Conservation (phyloP, 2,329 filamentous ascomycete species). For the Xylariaceae sp. region DNA sequence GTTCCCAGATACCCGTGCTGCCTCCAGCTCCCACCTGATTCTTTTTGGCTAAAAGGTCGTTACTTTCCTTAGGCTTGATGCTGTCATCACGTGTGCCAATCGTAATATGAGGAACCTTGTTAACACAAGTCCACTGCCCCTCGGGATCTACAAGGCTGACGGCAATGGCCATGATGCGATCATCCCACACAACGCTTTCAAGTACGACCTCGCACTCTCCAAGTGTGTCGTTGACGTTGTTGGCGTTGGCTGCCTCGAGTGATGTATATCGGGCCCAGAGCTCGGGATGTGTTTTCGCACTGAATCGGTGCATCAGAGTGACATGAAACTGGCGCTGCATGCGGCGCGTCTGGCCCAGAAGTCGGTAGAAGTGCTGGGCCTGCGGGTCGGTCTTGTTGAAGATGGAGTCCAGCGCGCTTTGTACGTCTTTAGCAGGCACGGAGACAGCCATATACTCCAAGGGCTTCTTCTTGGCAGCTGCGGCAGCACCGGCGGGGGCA, state of each 20-base stretch:
- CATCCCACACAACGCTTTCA: constrained; percentile 76
- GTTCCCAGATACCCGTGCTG: constrained; percentile 43
- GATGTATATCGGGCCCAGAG: constrained; percentile 71
- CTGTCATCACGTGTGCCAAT: constrained; percentile 70
- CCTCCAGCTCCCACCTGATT: constrained; percentile 50
- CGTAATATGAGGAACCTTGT: constrained; percentile 81
- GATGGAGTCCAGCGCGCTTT: constrained; percentile 60
- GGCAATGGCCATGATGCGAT: constrained; percentile 86
- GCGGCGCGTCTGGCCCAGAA: constrained; percentile 68
- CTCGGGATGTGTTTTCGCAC: constrained; percentile 55
- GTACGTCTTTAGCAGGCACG: constrained; percentile 41
- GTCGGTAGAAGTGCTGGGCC: constrained; percentile 66
- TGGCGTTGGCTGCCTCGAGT: constrained; percentile 40
- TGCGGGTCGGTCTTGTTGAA: constrained; percentile 57
- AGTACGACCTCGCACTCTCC: constrained; percentile 62
- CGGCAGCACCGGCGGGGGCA: constrained; percentile 18
- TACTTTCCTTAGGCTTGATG: constrained; percentile 93
- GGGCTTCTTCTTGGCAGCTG: constrained; percentile 39
- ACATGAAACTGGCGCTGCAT: constrained; percentile 88
- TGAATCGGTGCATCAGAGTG: constrained; percentile 81
- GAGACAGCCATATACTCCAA: constrained; percentile 57
- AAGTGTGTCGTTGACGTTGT: constrained; percentile 43
- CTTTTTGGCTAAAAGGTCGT: constrained; percentile 76
- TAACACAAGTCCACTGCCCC: constrained; percentile 64
- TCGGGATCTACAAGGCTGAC: constrained; percentile 63